These are phyloP conservation scores for Gentiana macrophylla DNA, from an alignment of 257 asterid genomes.

Conservation along the genomic window DNA sequence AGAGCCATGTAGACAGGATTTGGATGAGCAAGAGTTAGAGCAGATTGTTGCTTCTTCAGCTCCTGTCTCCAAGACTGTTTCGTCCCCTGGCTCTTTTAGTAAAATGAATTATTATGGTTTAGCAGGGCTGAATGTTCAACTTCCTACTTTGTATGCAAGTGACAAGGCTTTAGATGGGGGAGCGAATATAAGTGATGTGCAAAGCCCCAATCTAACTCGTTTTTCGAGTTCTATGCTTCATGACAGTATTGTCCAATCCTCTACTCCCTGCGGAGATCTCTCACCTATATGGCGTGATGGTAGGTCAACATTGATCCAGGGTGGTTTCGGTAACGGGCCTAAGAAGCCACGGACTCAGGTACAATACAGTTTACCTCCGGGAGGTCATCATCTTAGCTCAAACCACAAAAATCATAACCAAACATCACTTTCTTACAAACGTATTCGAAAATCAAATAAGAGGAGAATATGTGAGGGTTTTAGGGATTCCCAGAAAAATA, in stretches of 20 bases:
- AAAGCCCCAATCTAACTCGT: constrained; percentile 32
- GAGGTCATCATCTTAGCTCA: constrained; percentile 39
- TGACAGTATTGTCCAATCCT: constrained; percentile 36
- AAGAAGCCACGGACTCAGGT: constrained; percentile 93
- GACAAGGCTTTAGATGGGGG: constrained; percentile 27
- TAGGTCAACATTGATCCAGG: constrained; percentile 31
- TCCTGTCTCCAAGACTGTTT: constrained; percentile 11
- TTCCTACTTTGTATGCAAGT: constrained; percentile 42
- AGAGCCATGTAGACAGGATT: constrained; percentile 14
- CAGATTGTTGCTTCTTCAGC: constrained; percentile 22
- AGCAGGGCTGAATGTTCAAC: constrained; percentile 36
- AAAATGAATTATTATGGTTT: constrained; percentile 22
- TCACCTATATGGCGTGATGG: constrained; percentile 54
- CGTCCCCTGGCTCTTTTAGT: constrained; percentile 22
- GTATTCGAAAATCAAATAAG: constrained; percentile 86
- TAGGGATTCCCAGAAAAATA: constrained; percentile 42
- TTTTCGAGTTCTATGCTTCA: constrained; percentile 29
- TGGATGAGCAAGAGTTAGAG: constrained; percentile 15
- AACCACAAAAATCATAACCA: constrained; percentile 44
- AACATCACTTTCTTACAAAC: constrained; percentile 59
- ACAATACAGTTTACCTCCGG: constrained; percentile 70
- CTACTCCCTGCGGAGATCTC: constrained; percentile 43
- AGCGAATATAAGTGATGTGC: constrained; percentile 19
- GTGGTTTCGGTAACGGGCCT: constrained; percentile 69
- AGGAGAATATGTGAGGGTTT: constrained; percentile 53